These are phyloP conservation scores for Oxytropis ochrocephala DNA, from an alignment of 306 rosid genomes.

Conservation along the genomic window DNA sequence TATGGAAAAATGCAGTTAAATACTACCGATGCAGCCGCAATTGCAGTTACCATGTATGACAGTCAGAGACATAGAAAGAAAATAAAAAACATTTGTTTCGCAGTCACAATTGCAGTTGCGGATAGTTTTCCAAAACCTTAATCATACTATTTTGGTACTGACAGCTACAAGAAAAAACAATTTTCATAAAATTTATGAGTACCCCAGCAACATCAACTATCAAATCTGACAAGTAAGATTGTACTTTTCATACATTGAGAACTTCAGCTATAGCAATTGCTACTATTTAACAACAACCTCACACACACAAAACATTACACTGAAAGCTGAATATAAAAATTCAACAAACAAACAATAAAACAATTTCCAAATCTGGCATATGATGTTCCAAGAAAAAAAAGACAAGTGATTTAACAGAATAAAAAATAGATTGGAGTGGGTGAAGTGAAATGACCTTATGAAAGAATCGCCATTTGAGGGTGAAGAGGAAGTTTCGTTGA, in stretches of 20 bases:
- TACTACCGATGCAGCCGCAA: not conserved
- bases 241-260: not conserved
- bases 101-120: not conserved
- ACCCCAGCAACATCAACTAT: conserved; percentile 7
- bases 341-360: not conserved
- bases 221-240: conserved; percentile 7
- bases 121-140: not conserved
- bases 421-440: not conserved
- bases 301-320: not conserved
- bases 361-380: not conserved
- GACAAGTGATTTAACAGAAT: not conserved
- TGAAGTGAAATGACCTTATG: conserved; percentile 47
- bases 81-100: not conserved
- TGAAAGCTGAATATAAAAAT: not conserved
- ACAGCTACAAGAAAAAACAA: not conserved
- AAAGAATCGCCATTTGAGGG: conserved; percentile 54
- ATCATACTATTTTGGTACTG: not conserved
- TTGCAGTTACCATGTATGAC: not conserved
- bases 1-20: too few relatives aligned
- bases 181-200: not conserved
- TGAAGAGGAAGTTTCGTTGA: conserved; percentile 14
- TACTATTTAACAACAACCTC: not conserved
- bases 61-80: too few relatives aligned
- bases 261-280: not conserved
- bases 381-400: not conserved